Conservation (phyloP, 2,329 filamentous ascomycete species). For the Aureobasidium uvarum region DNA sequence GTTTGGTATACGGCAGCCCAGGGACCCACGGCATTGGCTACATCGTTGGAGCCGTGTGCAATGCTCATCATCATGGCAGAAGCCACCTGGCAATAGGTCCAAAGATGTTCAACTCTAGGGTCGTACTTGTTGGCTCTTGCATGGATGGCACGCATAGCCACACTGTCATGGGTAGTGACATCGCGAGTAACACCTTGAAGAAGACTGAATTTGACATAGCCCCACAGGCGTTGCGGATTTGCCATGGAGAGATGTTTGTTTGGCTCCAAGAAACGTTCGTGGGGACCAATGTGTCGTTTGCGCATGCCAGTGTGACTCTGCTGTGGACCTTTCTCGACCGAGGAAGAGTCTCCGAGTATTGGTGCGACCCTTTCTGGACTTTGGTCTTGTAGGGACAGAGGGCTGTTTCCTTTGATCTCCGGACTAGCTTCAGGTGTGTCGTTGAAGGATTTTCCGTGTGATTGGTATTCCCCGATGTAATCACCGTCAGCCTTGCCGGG, state of each 20-base stretch:
- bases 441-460: not conserved
- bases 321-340: not conserved
- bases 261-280: not conserved
- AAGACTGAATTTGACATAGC: not conserved
- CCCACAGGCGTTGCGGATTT: not conserved
- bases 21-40: conserved; percentile 62
- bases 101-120: conserved; percentile 62
- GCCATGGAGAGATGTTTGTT: not conserved
- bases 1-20: conserved; percentile 62
- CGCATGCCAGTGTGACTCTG: not conserved
- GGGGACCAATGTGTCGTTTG: not conserved
- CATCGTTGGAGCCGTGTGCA: conserved; percentile 67
- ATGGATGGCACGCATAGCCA: conserved; percentile 57
- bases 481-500: conserved; percentile 52
- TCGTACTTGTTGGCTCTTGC: conserved; percentile 59
- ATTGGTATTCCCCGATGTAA: not conserved
- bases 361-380: not conserved
- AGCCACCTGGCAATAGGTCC: conserved; percentile 63
- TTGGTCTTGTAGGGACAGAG: not conserved
- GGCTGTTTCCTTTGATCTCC: not conserved
- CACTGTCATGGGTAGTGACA: not conserved
- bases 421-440: not conserved
- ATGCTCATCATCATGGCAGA: conserved; percentile 42
- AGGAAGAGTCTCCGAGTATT: not conserved
- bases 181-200: not conserved